A percentile compares a stretch with the other conserved stretches of the same genome.
These are phyloP conservation scores for Cutaneotrichosporon dermatis DNA, from an alignment of 1,284 basidiomycete genomes.

Conservation along the genomic window DNA sequence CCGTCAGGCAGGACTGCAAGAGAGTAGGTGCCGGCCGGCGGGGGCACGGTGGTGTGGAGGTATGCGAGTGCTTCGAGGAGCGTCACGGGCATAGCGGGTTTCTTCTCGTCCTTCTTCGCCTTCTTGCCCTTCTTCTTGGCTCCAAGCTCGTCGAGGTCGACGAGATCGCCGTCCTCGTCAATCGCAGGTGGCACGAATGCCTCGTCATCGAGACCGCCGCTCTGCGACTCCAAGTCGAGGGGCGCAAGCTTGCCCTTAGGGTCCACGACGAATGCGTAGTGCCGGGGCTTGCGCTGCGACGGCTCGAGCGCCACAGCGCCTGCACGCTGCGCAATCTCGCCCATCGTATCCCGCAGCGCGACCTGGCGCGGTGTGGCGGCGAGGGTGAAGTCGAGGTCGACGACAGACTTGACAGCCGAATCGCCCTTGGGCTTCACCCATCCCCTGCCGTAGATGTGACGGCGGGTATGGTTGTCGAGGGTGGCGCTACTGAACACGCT, in stretches of 20 bases:
- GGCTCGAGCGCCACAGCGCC: not conserved
- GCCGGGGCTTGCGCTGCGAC: conserved; percentile 10
- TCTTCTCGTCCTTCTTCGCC: not conserved
- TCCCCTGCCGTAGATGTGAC: conserved; percentile 27
- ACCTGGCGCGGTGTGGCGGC: conserved; percentile 16
- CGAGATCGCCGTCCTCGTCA: not conserved
- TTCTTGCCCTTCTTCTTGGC: not conserved
- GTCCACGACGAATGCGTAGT: conserved; percentile 27
- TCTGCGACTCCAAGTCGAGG: not conserved
- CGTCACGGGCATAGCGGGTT: conserved; percentile 3
- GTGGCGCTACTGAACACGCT: conserved; percentile 33
- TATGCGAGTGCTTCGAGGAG: conserved; percentile 29
- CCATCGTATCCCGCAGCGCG: conserved; percentile 14
- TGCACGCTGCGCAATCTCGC: conserved; percentile 6
- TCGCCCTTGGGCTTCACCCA: conserved; percentile 21
- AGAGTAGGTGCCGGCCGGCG: conserved; percentile 24
- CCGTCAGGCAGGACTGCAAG: conserved; percentile 30
- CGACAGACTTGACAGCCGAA: conserved; percentile 5
- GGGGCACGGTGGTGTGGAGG: conserved; percentile 26
- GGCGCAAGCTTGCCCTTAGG: conserved; percentile 15
- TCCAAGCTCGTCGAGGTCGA: not conserved
- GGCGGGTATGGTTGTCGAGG: conserved; percentile 19
- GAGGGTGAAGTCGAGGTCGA: conserved; percentile 30
- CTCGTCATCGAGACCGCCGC: too few species aligned
- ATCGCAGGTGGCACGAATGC: not conserved